These are phyloP conservation scores for Ustilago loliicola DNA, from an alignment of 1,284 basidiomycete species.

Conservation along the genomic window DNA sequence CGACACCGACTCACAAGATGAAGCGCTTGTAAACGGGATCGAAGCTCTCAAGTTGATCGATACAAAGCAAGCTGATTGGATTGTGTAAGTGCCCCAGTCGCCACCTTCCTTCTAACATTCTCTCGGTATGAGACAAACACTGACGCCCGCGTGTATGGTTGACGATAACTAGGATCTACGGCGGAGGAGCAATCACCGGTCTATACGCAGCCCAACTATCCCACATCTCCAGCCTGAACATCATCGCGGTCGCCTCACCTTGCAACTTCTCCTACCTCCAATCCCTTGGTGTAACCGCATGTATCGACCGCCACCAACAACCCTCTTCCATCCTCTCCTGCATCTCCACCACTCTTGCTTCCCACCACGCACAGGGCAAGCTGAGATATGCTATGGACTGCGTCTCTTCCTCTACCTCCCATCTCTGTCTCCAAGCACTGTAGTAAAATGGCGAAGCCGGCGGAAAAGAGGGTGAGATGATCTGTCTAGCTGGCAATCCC, in stretches of 20 bases:
- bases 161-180: conserved; percentile 60
- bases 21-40: not conserved
- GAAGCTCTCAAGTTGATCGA: not conserved
- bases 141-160: conserved; percentile 7
- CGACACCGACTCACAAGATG: not conserved
- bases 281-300: conserved; percentile 44
- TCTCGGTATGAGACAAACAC: not conserved
- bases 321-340: conserved; percentile 23
- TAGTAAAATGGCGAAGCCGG: not conserved
- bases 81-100: conserved; percentile 44
- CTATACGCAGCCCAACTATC: conserved; percentile 61
- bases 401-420: conserved; percentile 55
- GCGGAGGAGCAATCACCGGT: conserved; percentile 63
- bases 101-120: not conserved
- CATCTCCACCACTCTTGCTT: conserved; percentile 22
- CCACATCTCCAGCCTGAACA: conserved; percentile 32
- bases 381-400: conserved; percentile 58
- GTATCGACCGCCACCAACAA: conserved; percentile 53
- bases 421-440: conserved; percentile 36
- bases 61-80: conserved; percentile 29
- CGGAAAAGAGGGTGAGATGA: conserved; percentile 30
- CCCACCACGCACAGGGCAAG: conserved; percentile 10
- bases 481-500: conserved; percentile 62
- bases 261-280: conserved; percentile 54
- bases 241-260: conserved; percentile 55